Evolutionary conservation across 257 asterid species (phyloP), one percentile per base, ranked within the genome.

Genomic region (Coffea canephora): DNA sequence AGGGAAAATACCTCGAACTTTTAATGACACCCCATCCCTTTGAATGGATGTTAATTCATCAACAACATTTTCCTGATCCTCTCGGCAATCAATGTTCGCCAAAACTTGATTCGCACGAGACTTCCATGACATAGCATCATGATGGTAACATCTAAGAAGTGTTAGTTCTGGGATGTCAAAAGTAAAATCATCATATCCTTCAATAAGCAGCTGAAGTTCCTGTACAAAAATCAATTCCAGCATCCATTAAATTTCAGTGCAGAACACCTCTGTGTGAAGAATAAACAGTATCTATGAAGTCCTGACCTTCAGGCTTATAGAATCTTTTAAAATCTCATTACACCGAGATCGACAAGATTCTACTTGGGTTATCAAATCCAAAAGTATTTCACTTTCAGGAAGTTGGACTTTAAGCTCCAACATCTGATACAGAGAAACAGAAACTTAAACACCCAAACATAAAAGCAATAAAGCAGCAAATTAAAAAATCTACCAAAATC

Each of bases 41-140:
- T 80, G 91, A 84, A 95, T 85, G 89, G 90, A 75, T 57, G 85
- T 90, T 81, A 95, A 88, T 87, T 91, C 97, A 66, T 86, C 82
- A 75, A 90, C 89, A 61, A 93, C 88, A 69, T 86, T 83, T 75
- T 89, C 91, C 79, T 90, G 99, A 87, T 95, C 99, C 86, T 88
- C 93, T 36, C 91, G 86, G 75, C 87, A 90, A 79, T 87, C 82
- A 75, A 86, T 83, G 78, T 90, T 82, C 77, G 43, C 76, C 55
- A 95, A 94, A 77, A 88, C 86, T 64, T 71, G 82, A 87, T 91
- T 84, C 83, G 84, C 90, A 72, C 87, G 94, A 31, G 90, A 89
- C 80, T 87, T 83, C 99, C 99, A 95, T 72, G 97, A 89, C 31
- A 85, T 77, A 55, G 97, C 85, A 84, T 91, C 97, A 73, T n/a